A percentile compares a stretch with the other conserved stretches of the same genome.
Evolutionary conservation across 495 filamentous ascomycete species (phyloP).

Genomic region (Penicillium flavigenum): DNA sequence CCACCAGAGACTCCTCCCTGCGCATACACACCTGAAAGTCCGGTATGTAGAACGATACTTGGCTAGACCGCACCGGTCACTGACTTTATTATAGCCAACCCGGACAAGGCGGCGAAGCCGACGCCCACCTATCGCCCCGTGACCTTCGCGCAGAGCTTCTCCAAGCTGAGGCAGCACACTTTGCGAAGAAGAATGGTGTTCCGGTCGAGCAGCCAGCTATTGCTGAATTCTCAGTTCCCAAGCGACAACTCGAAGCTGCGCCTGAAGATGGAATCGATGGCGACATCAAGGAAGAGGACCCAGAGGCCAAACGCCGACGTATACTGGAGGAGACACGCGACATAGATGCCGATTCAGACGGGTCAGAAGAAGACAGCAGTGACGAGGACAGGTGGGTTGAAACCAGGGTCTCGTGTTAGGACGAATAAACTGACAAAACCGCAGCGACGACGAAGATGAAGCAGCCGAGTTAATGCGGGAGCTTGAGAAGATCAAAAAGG

Average conservation of each 20-base stretch:
- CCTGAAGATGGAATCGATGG: conserved; percentile 30
- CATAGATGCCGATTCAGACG: conserved; percentile 86
- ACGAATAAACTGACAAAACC: conserved; percentile 16
- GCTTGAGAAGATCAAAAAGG: conserved; percentile 89
- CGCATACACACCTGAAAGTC: conserved; percentile 86
- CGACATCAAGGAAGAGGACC: conserved; percentile 54
- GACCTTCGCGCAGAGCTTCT: conserved; percentile 92
- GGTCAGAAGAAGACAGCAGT: conserved; percentile 65
- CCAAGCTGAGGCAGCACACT: conserved; percentile 82
- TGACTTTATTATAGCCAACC: conserved; percentile 58
- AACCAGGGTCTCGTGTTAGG: neutral
- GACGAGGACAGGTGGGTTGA: conserved; percentile 62
- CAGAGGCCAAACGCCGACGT: conserved; percentile 78
- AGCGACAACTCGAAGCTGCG: conserved; percentile 64
- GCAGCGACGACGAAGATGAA: conserved; percentile 78
- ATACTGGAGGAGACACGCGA: conserved; percentile 87
- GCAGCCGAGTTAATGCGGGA: conserved; percentile 88
- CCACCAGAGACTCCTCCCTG: conserved; percentile 92
- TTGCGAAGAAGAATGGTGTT: conserved; percentile 74
- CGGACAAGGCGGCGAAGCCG: conserved; percentile 84
- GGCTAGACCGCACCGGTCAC: neutral
- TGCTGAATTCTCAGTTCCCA: conserved; percentile 46
- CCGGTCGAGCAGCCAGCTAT: conserved; percentile 41
- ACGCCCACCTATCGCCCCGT: conserved; percentile 55
- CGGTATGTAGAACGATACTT: conserved; percentile 47